These are phyloP conservation scores for Trypanosoma lewisi DNA, from an alignment of 208 protist species.

Conservation along the genomic window DNA sequence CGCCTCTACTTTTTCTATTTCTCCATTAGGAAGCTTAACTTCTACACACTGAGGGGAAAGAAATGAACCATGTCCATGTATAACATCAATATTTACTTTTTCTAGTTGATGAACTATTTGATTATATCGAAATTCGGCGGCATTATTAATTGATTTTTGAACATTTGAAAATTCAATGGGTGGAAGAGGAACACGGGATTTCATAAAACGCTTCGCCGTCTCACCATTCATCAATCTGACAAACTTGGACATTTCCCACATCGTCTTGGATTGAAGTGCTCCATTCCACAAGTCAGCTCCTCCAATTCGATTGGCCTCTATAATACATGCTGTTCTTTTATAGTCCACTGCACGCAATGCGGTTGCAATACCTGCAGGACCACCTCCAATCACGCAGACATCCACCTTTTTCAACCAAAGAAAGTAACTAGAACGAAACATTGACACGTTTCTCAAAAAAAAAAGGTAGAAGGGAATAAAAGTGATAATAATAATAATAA, in stretches of 20 bases:
- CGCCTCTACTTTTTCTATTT: slow-evolving; percentile 48
- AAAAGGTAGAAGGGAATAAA: neutral
- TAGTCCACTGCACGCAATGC: slow-evolving; percentile 78
- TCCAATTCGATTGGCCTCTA: slow-evolving; percentile 74
- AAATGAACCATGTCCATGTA: slow-evolving; percentile 54
- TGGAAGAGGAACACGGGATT: slow-evolving; percentile 43
- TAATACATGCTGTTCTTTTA: slow-evolving; percentile 73
- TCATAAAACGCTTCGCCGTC: slow-evolving; percentile 57
- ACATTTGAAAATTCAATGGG: slow-evolving; percentile 59
- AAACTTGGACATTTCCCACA: slow-evolving; percentile 92
- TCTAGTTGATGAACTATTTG: slow-evolving; percentile 70
- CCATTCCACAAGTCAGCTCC: slow-evolving; percentile 91
- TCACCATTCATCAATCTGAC: slow-evolving; percentile 47
- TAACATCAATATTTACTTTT: slow-evolving; percentile 43
- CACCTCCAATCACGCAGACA: slow-evolving; percentile 87
- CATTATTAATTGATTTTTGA: slow-evolving; percentile 45
- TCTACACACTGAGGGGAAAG: slow-evolving; percentile 43
- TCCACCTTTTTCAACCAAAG: slow-evolving; percentile 56
- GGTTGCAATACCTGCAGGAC: slow-evolving; percentile 78
- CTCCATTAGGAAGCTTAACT: slow-evolving; percentile 38
- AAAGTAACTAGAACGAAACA: slow-evolving; percentile 26
- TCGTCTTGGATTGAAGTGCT: slow-evolving; percentile 85
- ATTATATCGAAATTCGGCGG: slow-evolving; percentile 62
- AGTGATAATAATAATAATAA: slow-evolving; percentile 1
- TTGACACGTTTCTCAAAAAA: slow-evolving; percentile 5